A percentile compares a stretch with the other conserved stretches of the same genome.
These are phyloP conservation scores for Taiwanofungus camphoratus DNA, from an alignment of 1,284 basidiomycete genomes.

Conservation along the genomic window DNA sequence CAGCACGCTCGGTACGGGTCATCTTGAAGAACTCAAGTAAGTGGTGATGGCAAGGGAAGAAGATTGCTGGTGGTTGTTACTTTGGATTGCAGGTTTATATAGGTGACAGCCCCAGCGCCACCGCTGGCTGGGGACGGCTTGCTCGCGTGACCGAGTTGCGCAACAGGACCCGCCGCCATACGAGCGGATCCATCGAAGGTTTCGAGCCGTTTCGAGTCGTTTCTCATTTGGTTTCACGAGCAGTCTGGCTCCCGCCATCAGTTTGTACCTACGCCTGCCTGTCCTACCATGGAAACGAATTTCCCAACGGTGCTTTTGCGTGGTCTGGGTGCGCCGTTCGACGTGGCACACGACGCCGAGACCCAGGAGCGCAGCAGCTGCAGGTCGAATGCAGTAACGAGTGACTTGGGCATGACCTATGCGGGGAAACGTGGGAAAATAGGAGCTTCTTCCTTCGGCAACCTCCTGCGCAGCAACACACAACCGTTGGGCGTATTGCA, in stretches of 20 bases:
- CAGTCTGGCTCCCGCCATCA: neutral
- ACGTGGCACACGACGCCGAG: too few relatives aligned
- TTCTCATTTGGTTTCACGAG: slow-evolving; percentile 3
- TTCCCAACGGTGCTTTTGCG: too few relatives aligned
- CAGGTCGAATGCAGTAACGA: neutral
- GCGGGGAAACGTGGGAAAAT: slow-evolving; percentile 12
- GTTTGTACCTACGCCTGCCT: too few relatives aligned
- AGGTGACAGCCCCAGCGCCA: neutral
- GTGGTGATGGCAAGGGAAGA: neutral
- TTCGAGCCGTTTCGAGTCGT: slow-evolving; percentile 13
- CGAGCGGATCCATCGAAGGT: slow-evolving; percentile 1
- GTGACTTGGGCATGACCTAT: slow-evolving; percentile 8
- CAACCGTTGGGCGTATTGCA: too few relatives aligned
- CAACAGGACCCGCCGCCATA: slow-evolving; percentile 6
- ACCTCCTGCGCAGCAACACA: too few relatives aligned
- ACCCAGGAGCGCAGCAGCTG: too few relatives aligned
- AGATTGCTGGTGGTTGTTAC: neutral
- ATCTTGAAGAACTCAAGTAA: slow-evolving; percentile 32
- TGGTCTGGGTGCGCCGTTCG: too few relatives aligned
- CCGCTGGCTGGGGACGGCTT: neutral
- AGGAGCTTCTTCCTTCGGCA: too few relatives aligned
- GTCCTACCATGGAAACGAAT: too few relatives aligned
- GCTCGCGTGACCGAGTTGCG: slow-evolving; percentile 10
- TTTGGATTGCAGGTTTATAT: too few relatives aligned
- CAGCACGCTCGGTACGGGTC: slow-evolving; percentile 74